Base-by-base conservation (phyloP, 192 early-diverging fungal genomes). In the Oehlia diaphana region DNA sequence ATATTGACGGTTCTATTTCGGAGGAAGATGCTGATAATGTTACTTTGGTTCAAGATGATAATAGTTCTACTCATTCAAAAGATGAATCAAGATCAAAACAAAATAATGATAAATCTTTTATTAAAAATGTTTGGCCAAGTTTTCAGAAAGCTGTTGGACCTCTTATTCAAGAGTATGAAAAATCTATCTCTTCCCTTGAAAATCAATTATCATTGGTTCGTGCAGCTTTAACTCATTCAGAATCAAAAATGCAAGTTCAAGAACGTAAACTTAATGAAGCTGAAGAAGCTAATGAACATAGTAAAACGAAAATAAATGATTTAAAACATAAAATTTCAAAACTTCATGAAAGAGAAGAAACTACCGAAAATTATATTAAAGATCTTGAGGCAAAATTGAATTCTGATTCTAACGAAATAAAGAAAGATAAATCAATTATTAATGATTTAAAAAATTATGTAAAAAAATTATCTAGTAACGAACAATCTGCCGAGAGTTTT, bases 91-190 rank as follows among this genome's bases (percentile, higher is more conserved):
- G 1, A 31, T 31, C 2, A 26, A 68, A 70, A 67, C 58, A 47
- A 23, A 26, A 70, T n/a, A 42, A 53, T 53, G 44, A 47, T 12
- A 16, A 68, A 67, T 0, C 13, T 67, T 67, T 67, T 49, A 77
- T 49, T 37, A 33, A 77, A 77, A 33, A 19, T 66, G 21, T 49
- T 26, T 77, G 19, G 19, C 23, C 21, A 13, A 44, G 26, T 44
- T 81, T 83, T 71, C 74, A 89, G 77, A 61, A 92, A 77, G 78
- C 89, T 80, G 87, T 94, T 70, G 83, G 90, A 81, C 86, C 92
- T 16, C 87, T 94, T 6, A 87, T 93, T 72, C 88, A 92, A 70
- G 92, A 93, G 62, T 92, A 93, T 82, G 91, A 92, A 79, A 88
- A 86, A 64, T 87, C 85, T 71, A 87, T 93, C 31, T 86, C 89